These are phyloP conservation scores for Venturia oleaginea DNA, from an alignment of 2,329 filamentous ascomycete species.

Conservation along the genomic window DNA sequence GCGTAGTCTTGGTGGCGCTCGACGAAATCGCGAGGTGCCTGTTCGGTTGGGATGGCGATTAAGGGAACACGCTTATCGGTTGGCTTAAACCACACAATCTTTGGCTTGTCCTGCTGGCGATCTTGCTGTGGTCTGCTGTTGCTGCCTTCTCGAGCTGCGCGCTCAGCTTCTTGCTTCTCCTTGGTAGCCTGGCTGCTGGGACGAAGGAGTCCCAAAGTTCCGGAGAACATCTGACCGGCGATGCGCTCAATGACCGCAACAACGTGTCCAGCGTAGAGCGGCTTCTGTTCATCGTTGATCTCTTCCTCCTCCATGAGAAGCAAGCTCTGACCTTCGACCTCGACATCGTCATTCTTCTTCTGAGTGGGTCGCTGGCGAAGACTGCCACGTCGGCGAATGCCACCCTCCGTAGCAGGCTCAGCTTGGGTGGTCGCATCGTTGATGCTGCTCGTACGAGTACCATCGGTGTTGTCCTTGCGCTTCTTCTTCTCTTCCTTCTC, in stretches of 20 bases:
- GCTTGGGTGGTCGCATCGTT: constrained; percentile 50
- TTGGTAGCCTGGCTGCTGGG: constrained; percentile 98
- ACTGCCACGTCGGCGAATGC: constrained; percentile 86
- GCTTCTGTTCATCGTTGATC: constrained; percentile 97
- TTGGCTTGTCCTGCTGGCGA: constrained; percentile 89
- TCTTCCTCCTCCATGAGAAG: constrained; percentile 97
- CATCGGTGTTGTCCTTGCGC: constrained; percentile 86
- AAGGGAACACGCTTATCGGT: constrained; percentile 97
- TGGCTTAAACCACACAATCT: constrained; percentile 99
- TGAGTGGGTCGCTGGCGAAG: constrained; percentile 93
- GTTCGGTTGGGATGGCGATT: constrained; percentile 96
- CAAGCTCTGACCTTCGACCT: constrained; percentile 94
- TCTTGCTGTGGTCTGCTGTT: constrained; percentile 65
- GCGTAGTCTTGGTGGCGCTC: constrained; percentile 98
- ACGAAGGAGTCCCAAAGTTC: constrained; percentile 83
- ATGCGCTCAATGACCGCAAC: constrained; percentile 96
- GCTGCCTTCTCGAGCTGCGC: constrained; percentile 77
- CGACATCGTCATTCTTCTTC: constrained; percentile 99
- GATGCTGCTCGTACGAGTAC: constrained; percentile 71
- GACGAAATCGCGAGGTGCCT: constrained; percentile 94
- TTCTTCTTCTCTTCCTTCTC: constrained; percentile 99
- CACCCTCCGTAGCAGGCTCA: constrained; percentile 64
- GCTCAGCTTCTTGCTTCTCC: constrained; percentile 97
- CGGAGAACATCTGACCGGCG: constrained; percentile 97
- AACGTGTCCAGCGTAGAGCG: constrained; percentile 91